These are phyloP conservation scores for cucumber (Cucumis sativus) DNA, from an alignment of 306 rosid genomes.

Conservation along the genomic window Cucumber_9930_V3 NC_026656.2:541501-542000, in stretches of 20 bases:
- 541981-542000: conserved; percentile 99
- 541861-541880: background rate
- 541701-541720: background rate
- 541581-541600: background rate
- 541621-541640: background rate
- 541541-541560: background rate
- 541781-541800: conserved; percentile 76
- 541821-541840: background rate
- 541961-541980: conserved; percentile 89
- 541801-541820: conserved; percentile 78
- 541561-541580: background rate
- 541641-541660: background rate
- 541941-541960: conserved; percentile 38
- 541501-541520: conserved; percentile 5
- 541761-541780: conserved; percentile 75
- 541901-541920: background rate
- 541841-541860: background rate
- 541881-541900: background rate
- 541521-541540: background rate
- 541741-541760: conserved; percentile 91
- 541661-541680: background rate
- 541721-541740: conserved; percentile 75
- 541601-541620: background rate
- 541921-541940: background rate
- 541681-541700: background rate